Percentiles rank a stretch among this genome's conserved stretches.
These are phyloP conservation scores for Hypoxylon sp. DNA, from an alignment of 2,329 filamentous ascomycete genomes.

Conservation along the genomic window DNA sequence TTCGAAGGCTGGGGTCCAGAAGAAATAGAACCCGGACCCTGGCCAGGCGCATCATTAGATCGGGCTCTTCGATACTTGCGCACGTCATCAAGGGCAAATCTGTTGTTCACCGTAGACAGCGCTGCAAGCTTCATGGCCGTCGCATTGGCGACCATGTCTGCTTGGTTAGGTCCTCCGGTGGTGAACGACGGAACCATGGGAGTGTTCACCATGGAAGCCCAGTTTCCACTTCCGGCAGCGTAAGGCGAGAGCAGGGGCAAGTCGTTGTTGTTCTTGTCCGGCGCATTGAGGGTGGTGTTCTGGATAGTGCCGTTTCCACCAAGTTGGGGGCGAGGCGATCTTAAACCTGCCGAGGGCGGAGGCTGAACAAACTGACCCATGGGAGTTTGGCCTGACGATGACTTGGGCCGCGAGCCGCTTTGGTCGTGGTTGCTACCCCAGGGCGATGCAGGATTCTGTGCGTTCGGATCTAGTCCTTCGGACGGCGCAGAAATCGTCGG, in stretches of 20 bases:
- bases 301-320: constrained; percentile 78
- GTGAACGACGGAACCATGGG: constrained; percentile 93
- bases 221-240: constrained; percentile 84
- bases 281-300: constrained; percentile 81
- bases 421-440: constrained; percentile 74
- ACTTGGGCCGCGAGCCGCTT: constrained; percentile 75
- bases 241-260: constrained; percentile 89
- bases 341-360: constrained; percentile 77
- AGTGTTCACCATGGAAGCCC: constrained; percentile 98
- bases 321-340: constrained; percentile 80
- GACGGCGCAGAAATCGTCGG: constrained; percentile 79
- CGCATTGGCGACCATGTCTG: constrained; percentile 98
- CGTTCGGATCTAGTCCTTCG: constrained; percentile 69
- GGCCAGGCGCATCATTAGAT: constrained; percentile 82
- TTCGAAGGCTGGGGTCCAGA: constrained; percentile 72
- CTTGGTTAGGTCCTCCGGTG: constrained; percentile 75
- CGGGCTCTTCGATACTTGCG: constrained; percentile 93
- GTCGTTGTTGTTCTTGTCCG: constrained; percentile 76
- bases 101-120: constrained; percentile 96
- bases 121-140: constrained; percentile 99
- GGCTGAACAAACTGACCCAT: constrained; percentile 98
- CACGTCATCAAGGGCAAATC: constrained; percentile 95
- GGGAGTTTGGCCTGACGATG: constrained; percentile 78
- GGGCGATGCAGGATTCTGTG: constrained; percentile 78
- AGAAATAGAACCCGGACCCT: constrained; percentile 71